Base-by-base conservation (phyloP, 2,329 filamentous ascomycete species). In the Paradendryphiella salina region DNA sequence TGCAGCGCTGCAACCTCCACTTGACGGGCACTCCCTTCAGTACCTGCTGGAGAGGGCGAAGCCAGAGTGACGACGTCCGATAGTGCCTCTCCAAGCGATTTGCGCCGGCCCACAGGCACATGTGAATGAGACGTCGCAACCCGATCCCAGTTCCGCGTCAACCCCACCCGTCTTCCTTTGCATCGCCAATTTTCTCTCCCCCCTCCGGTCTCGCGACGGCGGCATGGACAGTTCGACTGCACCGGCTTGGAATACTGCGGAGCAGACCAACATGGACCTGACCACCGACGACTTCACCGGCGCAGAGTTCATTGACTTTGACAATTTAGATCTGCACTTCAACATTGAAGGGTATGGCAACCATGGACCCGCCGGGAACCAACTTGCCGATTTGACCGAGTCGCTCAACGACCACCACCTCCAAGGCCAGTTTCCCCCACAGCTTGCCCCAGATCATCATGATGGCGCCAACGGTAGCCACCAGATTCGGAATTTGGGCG, bases 271-370 rank as follows among this genome's bases (percentile, higher is more conserved):
- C 52, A 75, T 78, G 75, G 71, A 72, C 52, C 61, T 69, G 31
- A 63, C 72, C 29, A 67, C 73, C 23, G 69, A 77, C 31, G 74
- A 77, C 53, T 73, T 78, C 46, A 69, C 66, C 50, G 74, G 72
- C 51, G 67, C 79, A 37, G 73, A 79, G 60, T 48, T 54, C 50
- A 57, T 78, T 58, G 74, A 77, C 60, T 66, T 72, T 40, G 68
- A 66, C 52, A 57, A 63, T 51, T 57, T 71, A 53, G 64, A 70
- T 45, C 59, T 72, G 43, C 61, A 61, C 57, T 66, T 69, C 54
- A 60, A 60, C 53, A 59, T 61, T 46, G 58, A 64, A 47, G 64
- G 63, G 42, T 70, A 64, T 54, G 55, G 52, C 33, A 57, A 63
- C 46, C 50, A 47, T 44, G 56, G 50, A 44, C 50, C 48, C 32